Evolutionary conservation across 352 stramenopile genomes (phyloP).

Genomic region (Phytophthora tubulina): DNA sequence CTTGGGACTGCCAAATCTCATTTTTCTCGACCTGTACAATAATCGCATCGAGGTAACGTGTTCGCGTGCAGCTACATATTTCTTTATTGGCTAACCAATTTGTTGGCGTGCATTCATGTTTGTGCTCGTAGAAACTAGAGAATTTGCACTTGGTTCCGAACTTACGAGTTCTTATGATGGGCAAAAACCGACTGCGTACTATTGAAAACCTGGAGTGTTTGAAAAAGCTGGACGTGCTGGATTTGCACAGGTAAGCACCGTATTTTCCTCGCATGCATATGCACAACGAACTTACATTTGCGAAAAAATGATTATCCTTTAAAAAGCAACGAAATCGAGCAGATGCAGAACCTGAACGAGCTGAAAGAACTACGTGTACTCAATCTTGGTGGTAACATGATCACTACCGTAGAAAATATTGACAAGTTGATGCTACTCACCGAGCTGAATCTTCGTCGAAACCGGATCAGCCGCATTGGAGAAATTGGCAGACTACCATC

Average conservation of each 20-base stretch:
- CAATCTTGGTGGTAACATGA: slow-evolving; percentile 91
- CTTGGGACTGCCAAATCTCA: slow-evolving; percentile 86
- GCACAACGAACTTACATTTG: background rate
- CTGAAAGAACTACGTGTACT: slow-evolving; percentile 89
- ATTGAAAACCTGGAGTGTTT: slow-evolving; percentile 90
- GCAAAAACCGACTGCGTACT: slow-evolving; percentile 83
- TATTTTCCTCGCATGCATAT: background rate
- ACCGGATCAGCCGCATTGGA: slow-evolving; percentile 71
- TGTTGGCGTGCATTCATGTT: background rate
- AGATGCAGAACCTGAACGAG: slow-evolving; percentile 89
- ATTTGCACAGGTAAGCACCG: slow-evolving; percentile 81
- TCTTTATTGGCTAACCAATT: background rate
- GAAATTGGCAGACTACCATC: slow-evolving; percentile 74
- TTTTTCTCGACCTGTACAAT: slow-evolving; percentile 95
- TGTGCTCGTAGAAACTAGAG: slow-evolving; percentile 63
- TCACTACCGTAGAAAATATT: slow-evolving; percentile 82
- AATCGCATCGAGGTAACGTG: slow-evolving; percentile 84
- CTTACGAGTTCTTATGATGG: slow-evolving; percentile 93
- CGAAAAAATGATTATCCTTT: too few species aligned
- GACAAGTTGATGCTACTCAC: slow-evolving; percentile 84
- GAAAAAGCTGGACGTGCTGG: slow-evolving; percentile 92
- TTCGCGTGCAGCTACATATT: background rate
- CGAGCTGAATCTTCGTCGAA: slow-evolving; percentile 92
- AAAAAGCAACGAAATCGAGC: slow-evolving; percentile 87
- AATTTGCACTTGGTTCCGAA: slow-evolving; percentile 85